Evolutionary conservation across 2,329 filamentous ascomycete species (phyloP).

Genomic region (Penicillium paneum): DNA sequence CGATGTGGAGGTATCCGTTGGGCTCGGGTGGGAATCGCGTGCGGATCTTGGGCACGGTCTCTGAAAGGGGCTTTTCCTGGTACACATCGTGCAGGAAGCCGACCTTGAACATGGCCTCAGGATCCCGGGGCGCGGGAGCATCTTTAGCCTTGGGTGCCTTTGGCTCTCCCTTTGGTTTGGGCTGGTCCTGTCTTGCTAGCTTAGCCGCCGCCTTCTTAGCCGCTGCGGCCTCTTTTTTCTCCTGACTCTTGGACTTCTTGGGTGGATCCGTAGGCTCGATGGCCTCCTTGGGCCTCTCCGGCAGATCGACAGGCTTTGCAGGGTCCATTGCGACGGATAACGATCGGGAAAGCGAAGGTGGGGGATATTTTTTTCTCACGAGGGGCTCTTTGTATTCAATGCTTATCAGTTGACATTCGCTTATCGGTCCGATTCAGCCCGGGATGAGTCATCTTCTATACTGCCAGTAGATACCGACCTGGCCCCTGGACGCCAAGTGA

Average conservation of each 20-base stretch:
- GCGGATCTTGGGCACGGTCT: slow-evolving; percentile 42
- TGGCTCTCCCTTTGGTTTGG: slow-evolving; percentile 11
- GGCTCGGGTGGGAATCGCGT: slow-evolving; percentile 83
- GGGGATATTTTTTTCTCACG: slow-evolving; percentile 19
- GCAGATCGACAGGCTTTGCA: slow-evolving; percentile 24
- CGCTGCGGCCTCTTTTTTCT: slow-evolving; percentile 32
- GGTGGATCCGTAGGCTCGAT: slow-evolving; percentile 9
- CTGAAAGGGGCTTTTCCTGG: slow-evolving; percentile 56
- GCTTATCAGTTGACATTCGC: slow-evolving; percentile 29
- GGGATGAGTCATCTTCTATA: slow-evolving; percentile 24
- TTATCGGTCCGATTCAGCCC: slow-evolving; percentile 27
- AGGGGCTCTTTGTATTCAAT: slow-evolving; percentile 20
- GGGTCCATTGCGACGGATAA: slow-evolving; percentile 22
- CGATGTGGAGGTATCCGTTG: slow-evolving; percentile 90
- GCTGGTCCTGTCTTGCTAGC: slow-evolving; percentile 7
- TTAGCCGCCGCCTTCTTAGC: slow-evolving; percentile 22
- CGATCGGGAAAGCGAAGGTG: slow-evolving; percentile 8
- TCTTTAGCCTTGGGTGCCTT: slow-evolving; percentile 33
- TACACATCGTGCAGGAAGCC: slow-evolving; percentile 73
- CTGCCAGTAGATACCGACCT: neutral
- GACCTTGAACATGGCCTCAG: slow-evolving; percentile 72
- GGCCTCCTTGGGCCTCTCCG: slow-evolving; percentile 25
- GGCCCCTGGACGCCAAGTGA: neutral
- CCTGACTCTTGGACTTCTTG: slow-evolving; percentile 50
- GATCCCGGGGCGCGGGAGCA: slow-evolving; percentile 36